Evolutionary conservation across 345 rosid genomes (phyloP).

Genomic region (Populus simonii): DNA sequence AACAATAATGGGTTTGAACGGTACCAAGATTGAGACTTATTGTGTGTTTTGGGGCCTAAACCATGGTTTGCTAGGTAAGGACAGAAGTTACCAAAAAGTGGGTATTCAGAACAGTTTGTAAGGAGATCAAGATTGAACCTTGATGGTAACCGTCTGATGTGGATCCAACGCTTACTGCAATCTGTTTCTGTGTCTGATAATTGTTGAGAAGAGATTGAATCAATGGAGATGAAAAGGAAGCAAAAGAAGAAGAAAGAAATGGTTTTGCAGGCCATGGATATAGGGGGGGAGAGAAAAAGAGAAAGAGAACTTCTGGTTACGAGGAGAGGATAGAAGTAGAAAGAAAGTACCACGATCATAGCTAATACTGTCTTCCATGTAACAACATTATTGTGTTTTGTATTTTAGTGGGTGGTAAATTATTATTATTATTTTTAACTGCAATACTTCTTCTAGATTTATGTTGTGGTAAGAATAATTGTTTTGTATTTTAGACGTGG

Average conservation of each 20-base stretch:
- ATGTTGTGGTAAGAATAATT: no score
- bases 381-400: not conserved
- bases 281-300: not conserved
- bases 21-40: constrained; percentile 79
- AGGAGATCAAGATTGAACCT: constrained; percentile 87
- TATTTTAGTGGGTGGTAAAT: no score
- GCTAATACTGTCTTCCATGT: not conserved
- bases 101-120: constrained; percentile 65
- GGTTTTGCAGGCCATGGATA: constrained; percentile 15
- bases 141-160: constrained; percentile 71
- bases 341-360: not conserved
- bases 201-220: not conserved
- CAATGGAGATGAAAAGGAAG: constrained; percentile 6
- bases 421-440: not conserved
- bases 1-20: constrained; percentile 71
- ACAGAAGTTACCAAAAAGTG: constrained; percentile 61
- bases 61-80: constrained; percentile 79
- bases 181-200: constrained; percentile 2
- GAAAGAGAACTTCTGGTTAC: not conserved
- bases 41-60: constrained; percentile 79
- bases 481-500: no score
- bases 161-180: constrained; percentile 81
- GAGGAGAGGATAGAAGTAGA: not conserved
- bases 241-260: not conserved
- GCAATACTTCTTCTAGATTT: not conserved